A percentile compares a stretch with the other conserved stretches of the same genome.
These are phyloP conservation scores for Ramicandelaber brevisporus DNA, from an alignment of 192 early-diverging fungal species.

Conservation along the genomic window DNA sequence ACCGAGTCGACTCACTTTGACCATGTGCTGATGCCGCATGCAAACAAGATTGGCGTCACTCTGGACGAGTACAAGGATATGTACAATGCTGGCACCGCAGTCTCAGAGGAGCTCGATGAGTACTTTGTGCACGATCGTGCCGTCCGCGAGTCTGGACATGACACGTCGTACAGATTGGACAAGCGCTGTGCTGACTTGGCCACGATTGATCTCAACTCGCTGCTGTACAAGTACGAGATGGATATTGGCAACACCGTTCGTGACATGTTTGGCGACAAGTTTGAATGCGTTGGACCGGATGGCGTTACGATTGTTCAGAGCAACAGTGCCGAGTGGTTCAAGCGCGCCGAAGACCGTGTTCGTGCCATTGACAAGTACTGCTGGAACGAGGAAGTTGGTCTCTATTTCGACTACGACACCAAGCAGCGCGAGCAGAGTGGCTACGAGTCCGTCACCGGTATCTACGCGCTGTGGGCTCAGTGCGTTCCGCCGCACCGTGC, in stretches of 20 bases:
- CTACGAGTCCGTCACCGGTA: slow-evolving; percentile 74
- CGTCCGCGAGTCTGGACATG: slow-evolving; percentile 89
- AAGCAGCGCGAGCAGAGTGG: slow-evolving; percentile 24
- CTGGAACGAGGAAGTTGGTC: slow-evolving; percentile 51
- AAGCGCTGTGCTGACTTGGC: slow-evolving; percentile 70
- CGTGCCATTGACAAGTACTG: slow-evolving; percentile 48
- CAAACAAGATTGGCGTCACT: slow-evolving; percentile 27
- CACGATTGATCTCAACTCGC: slow-evolving; percentile 76
- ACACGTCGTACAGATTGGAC: slow-evolving; percentile 88
- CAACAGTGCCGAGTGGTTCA: slow-evolving; percentile 31
- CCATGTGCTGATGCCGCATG: slow-evolving; percentile 63
- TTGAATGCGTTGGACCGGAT: slow-evolving; percentile 11
- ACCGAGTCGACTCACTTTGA: slow-evolving; percentile 82
- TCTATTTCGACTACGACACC: slow-evolving; percentile 88
- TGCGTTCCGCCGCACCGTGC: slow-evolving; percentile 54
- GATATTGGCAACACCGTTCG: slow-evolving; percentile 60
- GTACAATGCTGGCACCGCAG: slow-evolving; percentile 39
- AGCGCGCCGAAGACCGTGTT: slow-evolving; percentile 30
- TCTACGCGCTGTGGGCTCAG: slow-evolving; percentile 85
- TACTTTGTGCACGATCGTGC: slow-evolving; percentile 98
- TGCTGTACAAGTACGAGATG: slow-evolving; percentile 89
- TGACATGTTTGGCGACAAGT: slow-evolving; percentile 24
- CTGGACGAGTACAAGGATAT: slow-evolving; percentile 43
- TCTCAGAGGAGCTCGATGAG: slow-evolving; percentile 64
- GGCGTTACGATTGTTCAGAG: no score